Percentiles rank a stretch among this genome's conserved stretches.
phyloP scores from a whole-genome alignment of 345 rosid genomes.

The Hirschfeldia incana region DNA sequence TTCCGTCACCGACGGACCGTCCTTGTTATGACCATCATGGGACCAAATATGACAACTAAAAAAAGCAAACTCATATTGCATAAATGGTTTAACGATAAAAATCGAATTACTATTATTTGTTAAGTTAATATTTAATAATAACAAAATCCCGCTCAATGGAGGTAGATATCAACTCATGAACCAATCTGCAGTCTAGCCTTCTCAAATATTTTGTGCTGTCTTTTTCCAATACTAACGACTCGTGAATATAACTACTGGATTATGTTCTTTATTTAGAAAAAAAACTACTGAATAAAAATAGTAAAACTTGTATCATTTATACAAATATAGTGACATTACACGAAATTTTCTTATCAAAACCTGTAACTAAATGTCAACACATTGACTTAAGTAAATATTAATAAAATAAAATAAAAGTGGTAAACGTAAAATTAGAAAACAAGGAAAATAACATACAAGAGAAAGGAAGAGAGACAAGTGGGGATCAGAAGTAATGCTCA shows the following conservation, averaged over 20 bases:
- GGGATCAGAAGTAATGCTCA: slow-evolving; percentile 34
- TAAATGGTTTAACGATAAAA: neutral
- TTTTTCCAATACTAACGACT: neutral
- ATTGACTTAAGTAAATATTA: slow-evolving; percentile 16
- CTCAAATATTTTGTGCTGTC: neutral
- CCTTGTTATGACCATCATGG: slow-evolving; percentile 30
- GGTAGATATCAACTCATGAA: neutral
- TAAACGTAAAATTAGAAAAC: slow-evolving; percentile 30
- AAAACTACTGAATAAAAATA: neutral
- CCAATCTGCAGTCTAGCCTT: neutral
- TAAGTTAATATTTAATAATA: neutral
- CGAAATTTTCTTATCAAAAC: neutral
- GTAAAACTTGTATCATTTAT: neutral
- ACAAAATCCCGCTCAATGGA: neutral
- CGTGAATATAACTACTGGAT: neutral
- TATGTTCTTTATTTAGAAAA: too few species aligned
- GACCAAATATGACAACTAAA: slow-evolving; percentile 24
- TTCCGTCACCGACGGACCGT: slow-evolving; percentile 41
- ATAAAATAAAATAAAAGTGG: slow-evolving; percentile 16
- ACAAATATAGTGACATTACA: neutral
- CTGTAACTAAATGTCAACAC: slow-evolving; percentile 20
- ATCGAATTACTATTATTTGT: neutral
- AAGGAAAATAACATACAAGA: slow-evolving; percentile 32
- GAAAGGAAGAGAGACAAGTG: slow-evolving; percentile 27
- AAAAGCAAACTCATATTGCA: slow-evolving; percentile 1